Base-by-base conservation (phyloP, 768 basidiomycete genomes). In the Tylopilus vinaceipallidus region DNA sequence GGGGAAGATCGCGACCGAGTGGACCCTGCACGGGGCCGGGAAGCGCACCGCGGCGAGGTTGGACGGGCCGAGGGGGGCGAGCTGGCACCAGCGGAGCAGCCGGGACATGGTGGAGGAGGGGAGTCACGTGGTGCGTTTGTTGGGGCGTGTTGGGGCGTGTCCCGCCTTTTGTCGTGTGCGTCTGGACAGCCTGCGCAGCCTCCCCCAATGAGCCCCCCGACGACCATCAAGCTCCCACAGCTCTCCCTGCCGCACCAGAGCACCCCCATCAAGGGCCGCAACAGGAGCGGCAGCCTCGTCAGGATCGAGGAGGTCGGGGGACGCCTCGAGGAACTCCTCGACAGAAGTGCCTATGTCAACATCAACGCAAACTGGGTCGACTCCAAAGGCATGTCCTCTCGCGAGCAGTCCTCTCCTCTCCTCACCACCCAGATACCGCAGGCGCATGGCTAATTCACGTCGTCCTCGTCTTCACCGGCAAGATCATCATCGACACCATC, bases 391-490 rank as follows among this genome's bases (percentile, higher is more conserved):
- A 36, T 42, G 49, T 19, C 24, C 23, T 5, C 33, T 38, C 33
- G 5, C 70, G 3, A 9, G 64, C 26, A 20, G 30, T 8, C n/a
- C 26, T 29, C 19, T 2, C 39, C 29, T 17, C 50, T 48, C 47
- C 47, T 44, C 36, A 6, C 37, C 32, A 34, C 48, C 32, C 36
- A 45, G 27, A 26, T 42, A 9, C 43, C 45, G n/a, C 59, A 98
- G 95, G 97, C 50, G 95, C 97, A 58, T 99, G 97, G 97, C 73
- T 95, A 59, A 98, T 99, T 52, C 97, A 99, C 67, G 82, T 95
- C 47, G 86, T 98, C 34, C 83, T 99, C 63, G 93, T 99, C 61
- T 77, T 89, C 45, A 71, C 82, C 20, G 93, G 91, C 48, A 99
- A 98, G 73, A 80, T 98, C 55, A 79, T 95, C 59, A 81, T 99